Evolutionary conservation across 306 rosid species (phyloP).

Genomic region (Cucumis hystrix): DNA sequence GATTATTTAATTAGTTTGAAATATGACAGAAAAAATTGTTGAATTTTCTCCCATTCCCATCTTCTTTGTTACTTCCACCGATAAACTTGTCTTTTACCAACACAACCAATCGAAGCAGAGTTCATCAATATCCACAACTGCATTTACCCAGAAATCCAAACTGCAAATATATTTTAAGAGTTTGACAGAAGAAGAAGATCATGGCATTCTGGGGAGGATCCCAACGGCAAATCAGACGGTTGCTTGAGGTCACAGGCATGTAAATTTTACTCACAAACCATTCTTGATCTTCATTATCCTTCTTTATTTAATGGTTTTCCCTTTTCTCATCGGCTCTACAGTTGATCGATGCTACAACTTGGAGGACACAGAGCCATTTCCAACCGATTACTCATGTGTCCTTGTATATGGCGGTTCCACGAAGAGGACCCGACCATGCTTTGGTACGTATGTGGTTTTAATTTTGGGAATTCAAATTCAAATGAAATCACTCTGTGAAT

Average conservation of each 20-base stretch:
- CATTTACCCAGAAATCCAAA: not conserved
- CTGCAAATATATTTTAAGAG: not conserved
- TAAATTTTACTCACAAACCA: not conserved
- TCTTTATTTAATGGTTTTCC: not conserved
- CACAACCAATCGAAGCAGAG: no score
- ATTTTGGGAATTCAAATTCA: not conserved
- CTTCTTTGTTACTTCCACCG: no score
- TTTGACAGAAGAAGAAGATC: not conserved
- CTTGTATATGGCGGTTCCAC: not conserved
- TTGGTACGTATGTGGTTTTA: not conserved
- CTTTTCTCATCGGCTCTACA: not conserved
- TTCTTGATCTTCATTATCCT: not conserved
- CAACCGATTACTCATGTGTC: not conserved
- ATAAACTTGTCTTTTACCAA: not conserved
- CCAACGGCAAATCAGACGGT: not conserved
- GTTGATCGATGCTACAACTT: slow-evolving; percentile 4
- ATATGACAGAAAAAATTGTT: not conserved
- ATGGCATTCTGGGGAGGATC: not conserved
- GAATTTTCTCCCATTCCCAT: not conserved
- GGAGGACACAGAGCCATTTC: not conserved
- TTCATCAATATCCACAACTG: not conserved
- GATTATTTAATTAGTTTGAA: not conserved
- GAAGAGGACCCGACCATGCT: not conserved
- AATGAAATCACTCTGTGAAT: not conserved
- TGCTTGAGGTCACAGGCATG: not conserved